A percentile compares a stretch with the other conserved stretches of the same genome.
Evolutionary conservation across 2,329 filamentous ascomycete species (phyloP).

Genomic region (Fusarium sp.): DNA sequence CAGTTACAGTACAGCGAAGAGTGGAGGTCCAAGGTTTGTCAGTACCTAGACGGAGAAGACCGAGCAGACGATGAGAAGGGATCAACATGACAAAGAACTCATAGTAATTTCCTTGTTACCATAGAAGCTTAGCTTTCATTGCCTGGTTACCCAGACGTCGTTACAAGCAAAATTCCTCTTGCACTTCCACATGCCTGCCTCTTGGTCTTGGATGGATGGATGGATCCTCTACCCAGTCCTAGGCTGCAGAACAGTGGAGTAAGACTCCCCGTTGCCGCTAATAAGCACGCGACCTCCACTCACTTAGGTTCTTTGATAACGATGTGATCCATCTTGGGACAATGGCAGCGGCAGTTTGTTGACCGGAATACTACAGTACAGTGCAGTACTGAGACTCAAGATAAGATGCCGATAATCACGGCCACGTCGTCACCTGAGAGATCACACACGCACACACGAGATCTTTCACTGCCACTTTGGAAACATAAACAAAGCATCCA

Average conservation of each 20-base stretch:
- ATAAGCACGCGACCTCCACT: slow-evolving; percentile 38
- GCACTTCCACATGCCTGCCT: slow-evolving; percentile 16
- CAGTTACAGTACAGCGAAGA: slow-evolving; percentile 2
- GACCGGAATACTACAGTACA: neutral
- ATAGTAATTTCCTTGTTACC: neutral
- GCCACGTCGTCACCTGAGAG: slow-evolving; percentile 16
- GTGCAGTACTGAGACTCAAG: neutral
- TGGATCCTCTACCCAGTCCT: neutral
- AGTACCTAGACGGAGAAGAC: neutral
- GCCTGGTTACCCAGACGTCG: neutral
- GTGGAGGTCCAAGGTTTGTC: slow-evolving; percentile 20
- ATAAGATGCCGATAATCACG: neutral
- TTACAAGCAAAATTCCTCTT: neutral
- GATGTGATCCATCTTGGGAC: slow-evolving; percentile 4
- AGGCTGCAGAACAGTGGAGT: slow-evolving; percentile 3
- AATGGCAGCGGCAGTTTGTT: slow-evolving; percentile 1
- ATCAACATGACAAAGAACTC: neutral
- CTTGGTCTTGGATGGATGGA: neutral
- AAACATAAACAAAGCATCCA: slow-evolving; percentile 18
- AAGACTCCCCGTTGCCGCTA: slow-evolving; percentile 32
- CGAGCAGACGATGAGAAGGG: neutral
- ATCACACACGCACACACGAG: slow-evolving; percentile 11
- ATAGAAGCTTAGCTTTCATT: neutral
- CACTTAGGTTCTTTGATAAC: slow-evolving; percentile 35
- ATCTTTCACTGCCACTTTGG: slow-evolving; percentile 17